Base-by-base conservation (phyloP, 1,284 basidiomycete species). In the Fistulina hepatica region DNA sequence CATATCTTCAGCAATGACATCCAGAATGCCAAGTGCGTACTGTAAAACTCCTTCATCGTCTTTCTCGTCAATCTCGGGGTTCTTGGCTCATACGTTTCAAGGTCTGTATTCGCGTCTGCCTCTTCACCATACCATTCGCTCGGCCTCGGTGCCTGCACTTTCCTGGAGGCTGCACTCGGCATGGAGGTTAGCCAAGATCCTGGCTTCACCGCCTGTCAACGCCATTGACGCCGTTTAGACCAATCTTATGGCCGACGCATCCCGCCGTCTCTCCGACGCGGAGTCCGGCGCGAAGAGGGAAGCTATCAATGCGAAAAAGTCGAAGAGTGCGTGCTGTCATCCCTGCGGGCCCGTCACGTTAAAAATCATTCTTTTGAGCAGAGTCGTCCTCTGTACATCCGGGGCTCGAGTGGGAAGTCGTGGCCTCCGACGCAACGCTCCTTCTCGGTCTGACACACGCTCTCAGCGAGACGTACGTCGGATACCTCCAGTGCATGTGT, bases 101-200 rank as follows among this genome's bases (percentile, higher is more conserved):
- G 67, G 43, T 50, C 60, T 9, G 59, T 64, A 26, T 79, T 85
- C 49, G 44, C 60, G 20, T 52, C 55, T 2, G 58, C 62, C 4
- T 63, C 71, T 33, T 75, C 77, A 20, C 73, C 81, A 1, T 80
- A 82, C 51, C 81, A 84, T 54, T 61, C 71, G 23, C 63, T 84
- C 41, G 82, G 82, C 2, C 59, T 74, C 1, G 83, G 81, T n/a
- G 73, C 76, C 0, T 76, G 75, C 43, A 69, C 73, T 2, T 85
- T 85, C 48, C 58, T 86, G 21, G 76, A 83, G 55, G 83, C 82
- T 2, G 81, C 79, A 2, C 58, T 86, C n/a, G 79, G 81, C 13
- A 76, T 85, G 76, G 82, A 86, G 70, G n/a, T n/a, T n/a, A n/a
- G n/a, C 77, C 76, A 30, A n/a, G 63, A n/a, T n/a, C n/a, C n/a